Base-by-base conservation (phyloP, 495 filamentous ascomycete species). In the Penicillium longicatenatum region DNA sequence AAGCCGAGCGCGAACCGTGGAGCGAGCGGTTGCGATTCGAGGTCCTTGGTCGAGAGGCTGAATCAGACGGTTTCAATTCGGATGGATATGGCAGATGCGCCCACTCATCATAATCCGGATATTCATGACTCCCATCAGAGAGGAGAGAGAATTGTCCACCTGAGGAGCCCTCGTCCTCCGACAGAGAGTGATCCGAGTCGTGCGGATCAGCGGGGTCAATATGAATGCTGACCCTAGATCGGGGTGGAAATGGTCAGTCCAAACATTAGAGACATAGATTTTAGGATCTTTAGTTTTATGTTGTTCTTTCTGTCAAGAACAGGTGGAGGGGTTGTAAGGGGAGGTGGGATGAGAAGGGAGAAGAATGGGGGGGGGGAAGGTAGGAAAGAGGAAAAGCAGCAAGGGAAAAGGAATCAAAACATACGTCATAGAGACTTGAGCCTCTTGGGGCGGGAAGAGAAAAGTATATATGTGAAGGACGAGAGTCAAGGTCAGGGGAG, bases 51-150 rank as follows among this genome's bases (percentile, higher is more conserved):
- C 84, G 77, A 60, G 86, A 93, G 26, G 90, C 90, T n/a, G 90
- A 93, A 76, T 95, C 91, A 35, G 86, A 89, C 21, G 90, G 88
- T 50, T 88, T 86, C 62, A 94, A 73, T 63, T 93, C 90, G 65
- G 86, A 87, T 56, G 76, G 77, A 59, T 81, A 81, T 55, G 75
- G 50, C 52, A 79, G 57, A 53, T 75, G 66, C 57, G 79, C 77
- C 67, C 83, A 84, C 62, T 84, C 81, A 54, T 75, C 79, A 29
- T 84, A 79, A 22, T 82, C 74, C 37, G 70, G 67, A 65, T 73
- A 79, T 43, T 75, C 78, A 74, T 81, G 77, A 70, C 80, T 84
- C 58, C 72, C 81, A 54, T 66, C 58, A 44, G 65, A 72, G 41
- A 76, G 81, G 59, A 73, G 71, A 21, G 78, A 77, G 26, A 80